These are phyloP conservation scores for Nakazawaea wyomingensis DNA, from an alignment of 805 yeast species.

Conservation along the genomic window DNA sequence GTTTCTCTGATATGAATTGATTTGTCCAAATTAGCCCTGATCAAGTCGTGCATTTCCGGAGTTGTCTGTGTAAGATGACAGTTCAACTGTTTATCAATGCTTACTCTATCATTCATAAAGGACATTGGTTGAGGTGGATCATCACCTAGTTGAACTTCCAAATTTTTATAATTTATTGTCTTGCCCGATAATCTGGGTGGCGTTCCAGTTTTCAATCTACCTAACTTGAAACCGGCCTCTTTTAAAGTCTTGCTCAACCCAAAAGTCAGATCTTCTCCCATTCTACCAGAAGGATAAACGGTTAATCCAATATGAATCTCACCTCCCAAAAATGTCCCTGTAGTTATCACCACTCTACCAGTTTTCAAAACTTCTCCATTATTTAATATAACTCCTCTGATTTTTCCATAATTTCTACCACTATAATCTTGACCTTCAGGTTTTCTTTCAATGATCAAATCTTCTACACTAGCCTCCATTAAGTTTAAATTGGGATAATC, in stretches of 20 bases:
- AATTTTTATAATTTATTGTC: slow-evolving; percentile 61
- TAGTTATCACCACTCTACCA: slow-evolving; percentile 75
- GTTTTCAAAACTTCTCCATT: slow-evolving; percentile 60
- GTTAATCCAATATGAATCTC: slow-evolving; percentile 89
- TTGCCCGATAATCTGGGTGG: slow-evolving; percentile 81
- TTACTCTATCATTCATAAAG: slow-evolving; percentile 65
- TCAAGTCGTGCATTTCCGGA: slow-evolving; percentile 61
- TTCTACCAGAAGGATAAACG: slow-evolving; percentile 83
- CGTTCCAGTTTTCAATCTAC: slow-evolving; percentile 93
- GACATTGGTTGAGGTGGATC: slow-evolving; percentile 88
- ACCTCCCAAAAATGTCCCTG: slow-evolving; percentile 93
- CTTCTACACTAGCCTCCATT: slow-evolving; percentile 76
- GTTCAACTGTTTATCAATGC: slow-evolving; percentile 51
- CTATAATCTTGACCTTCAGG: slow-evolving; percentile 21
- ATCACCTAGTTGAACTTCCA: slow-evolving; percentile 76
- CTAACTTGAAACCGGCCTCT: slow-evolving; percentile 75
- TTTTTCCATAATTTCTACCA: slow-evolving; percentile 38
- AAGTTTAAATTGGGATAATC: slow-evolving; percentile 54
- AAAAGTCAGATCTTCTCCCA: slow-evolving; percentile 87
- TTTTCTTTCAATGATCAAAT: slow-evolving; percentile 57
- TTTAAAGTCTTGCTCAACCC: slow-evolving; percentile 78
- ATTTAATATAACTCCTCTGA: slow-evolving; percentile 69
- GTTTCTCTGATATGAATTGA: slow-evolving; percentile 90
- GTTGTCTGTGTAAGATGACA: slow-evolving; percentile 83
- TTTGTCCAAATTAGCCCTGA: slow-evolving; percentile 66